These are phyloP conservation scores for Daedaleopsis sinensis DNA, from an alignment of 768 basidiomycete species.

Conservation along the genomic window DNA sequence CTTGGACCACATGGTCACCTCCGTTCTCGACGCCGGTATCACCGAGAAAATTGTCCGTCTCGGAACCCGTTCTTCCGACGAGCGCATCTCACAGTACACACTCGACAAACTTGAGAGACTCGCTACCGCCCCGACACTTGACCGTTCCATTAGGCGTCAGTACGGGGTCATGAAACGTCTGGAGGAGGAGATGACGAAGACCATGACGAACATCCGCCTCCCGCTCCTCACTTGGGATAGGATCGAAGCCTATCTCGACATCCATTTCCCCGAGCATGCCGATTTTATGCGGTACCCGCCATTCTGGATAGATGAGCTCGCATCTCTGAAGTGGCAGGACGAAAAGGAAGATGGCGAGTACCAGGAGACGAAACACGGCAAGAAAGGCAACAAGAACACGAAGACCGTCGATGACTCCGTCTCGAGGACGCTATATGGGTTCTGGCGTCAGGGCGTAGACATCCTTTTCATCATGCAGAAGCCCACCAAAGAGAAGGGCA, in stretches of 20 bases:
- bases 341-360: slow-evolving; percentile 16
- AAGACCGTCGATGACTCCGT: slow-evolving; percentile 6
- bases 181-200: slow-evolving; percentile 46
- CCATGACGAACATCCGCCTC: slow-evolving; percentile 48
- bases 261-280: slow-evolving; percentile 52
- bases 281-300: slow-evolving; percentile 48
- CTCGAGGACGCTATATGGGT: slow-evolving; percentile 43
- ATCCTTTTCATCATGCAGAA: slow-evolving; percentile 44
- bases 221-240: slow-evolving; percentile 39
- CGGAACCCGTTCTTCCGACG: slow-evolving; percentile 65
- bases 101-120: slow-evolving; percentile 59
- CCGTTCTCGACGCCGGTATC: slow-evolving; percentile 65
- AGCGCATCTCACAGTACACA: slow-evolving; percentile 60
- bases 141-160: slow-evolving; percentile 38
- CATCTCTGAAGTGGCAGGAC: slow-evolving; percentile 5
- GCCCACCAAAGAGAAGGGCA: neutral
- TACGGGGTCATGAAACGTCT: slow-evolving; percentile 33
- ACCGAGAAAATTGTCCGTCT: slow-evolving; percentile 67
- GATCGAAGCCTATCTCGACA: slow-evolving; percentile 44
- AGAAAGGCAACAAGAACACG: slow-evolving; percentile 25
- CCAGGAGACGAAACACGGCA: slow-evolving; percentile 20
- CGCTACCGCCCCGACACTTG: slow-evolving; percentile 40
- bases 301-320: slow-evolving; percentile 42
- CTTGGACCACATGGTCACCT: slow-evolving; percentile 69
- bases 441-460: slow-evolving; percentile 54